Percentiles rank a stretch among this genome's conserved stretches.
These are phyloP conservation scores for Podospora pseudoanserina DNA, from an alignment of 495 filamentous ascomycete species.

Conservation along the genomic window DNA sequence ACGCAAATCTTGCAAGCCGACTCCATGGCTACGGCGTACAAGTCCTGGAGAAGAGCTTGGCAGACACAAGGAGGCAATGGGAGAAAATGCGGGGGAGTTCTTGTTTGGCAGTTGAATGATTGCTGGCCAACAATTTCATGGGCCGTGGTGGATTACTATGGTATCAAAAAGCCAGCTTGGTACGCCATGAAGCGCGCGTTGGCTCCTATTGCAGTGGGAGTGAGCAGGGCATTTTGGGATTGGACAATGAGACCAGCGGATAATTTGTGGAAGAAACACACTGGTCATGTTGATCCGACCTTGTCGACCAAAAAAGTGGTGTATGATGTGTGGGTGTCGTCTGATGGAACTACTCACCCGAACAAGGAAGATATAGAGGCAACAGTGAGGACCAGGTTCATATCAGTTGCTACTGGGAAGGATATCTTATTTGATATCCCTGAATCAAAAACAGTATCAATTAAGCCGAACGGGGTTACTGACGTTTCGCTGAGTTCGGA, in stretches of 20 bases:
- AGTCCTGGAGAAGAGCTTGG: constrained; percentile 74
- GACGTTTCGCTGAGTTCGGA: constrained; percentile 45
- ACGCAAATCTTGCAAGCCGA: constrained; percentile 81
- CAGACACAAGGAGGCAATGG: constrained; percentile 42
- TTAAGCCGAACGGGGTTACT: constrained; percentile 64
- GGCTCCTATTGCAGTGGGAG: constrained; percentile 62
- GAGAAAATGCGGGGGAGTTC: constrained; percentile 68
- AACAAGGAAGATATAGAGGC: neutral
- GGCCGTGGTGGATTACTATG: constrained; percentile 74
- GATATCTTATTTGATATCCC: constrained; percentile 46
- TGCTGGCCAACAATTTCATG: constrained; percentile 82
- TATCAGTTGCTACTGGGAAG: constrained; percentile 62
- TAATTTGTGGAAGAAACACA: constrained; percentile 28
- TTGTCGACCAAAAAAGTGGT: constrained; percentile 46
- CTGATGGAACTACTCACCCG: constrained; percentile 35
- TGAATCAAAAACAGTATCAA: constrained; percentile 36
- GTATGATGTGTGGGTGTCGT: constrained; percentile 69
- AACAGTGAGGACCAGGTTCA: constrained; percentile 55
- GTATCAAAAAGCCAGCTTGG: constrained; percentile 71
- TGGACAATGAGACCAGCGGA: constrained; percentile 48
- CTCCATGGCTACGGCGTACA: constrained; percentile 70
- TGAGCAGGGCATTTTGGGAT: constrained; percentile 59
- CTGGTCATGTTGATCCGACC: constrained; percentile 48
- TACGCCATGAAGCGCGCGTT: constrained; percentile 71
- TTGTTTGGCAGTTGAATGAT: constrained; percentile 94